These are phyloP conservation scores for Cyclostephanos tholiformis DNA, from an alignment of 108 stramenopile genomes.

Conservation along the genomic window DNA sequence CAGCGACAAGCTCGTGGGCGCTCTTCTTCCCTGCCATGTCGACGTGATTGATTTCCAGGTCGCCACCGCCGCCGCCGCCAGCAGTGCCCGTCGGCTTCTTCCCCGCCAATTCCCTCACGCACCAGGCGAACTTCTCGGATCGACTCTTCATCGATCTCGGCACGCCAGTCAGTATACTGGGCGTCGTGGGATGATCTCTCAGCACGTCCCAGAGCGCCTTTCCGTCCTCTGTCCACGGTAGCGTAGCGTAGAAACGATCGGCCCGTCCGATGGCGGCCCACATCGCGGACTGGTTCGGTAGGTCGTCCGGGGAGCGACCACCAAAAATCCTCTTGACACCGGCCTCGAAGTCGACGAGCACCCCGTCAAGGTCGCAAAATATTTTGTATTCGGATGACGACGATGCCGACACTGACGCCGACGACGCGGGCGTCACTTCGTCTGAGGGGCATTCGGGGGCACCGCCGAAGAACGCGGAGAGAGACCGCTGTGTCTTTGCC, in stretches of 20 bases:
- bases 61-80: not conserved
- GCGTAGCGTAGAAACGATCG: slow-evolving; percentile 53
- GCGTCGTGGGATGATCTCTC: slow-evolving; percentile 30
- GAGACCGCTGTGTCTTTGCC: slow-evolving; percentile 23
- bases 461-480: slow-evolving; percentile 29
- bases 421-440: not conserved
- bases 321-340: slow-evolving; percentile 59
- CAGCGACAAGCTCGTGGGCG: slow-evolving; percentile 38
- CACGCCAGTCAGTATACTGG: slow-evolving; percentile 76
- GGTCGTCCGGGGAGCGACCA: slow-evolving; percentile 37
- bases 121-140: slow-evolving; percentile 71
- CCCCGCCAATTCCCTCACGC: slow-evolving; percentile 63
- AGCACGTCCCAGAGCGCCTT: slow-evolving; percentile 61
- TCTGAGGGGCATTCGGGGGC: not conserved
- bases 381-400: slow-evolving; percentile 51
- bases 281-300: slow-evolving; percentile 42
- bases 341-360: slow-evolving; percentile 75
- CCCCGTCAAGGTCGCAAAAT: slow-evolving; percentile 85
- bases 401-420: not conserved
- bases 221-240: slow-evolving; percentile 80
- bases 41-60: slow-evolving; percentile 50
- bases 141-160: slow-evolving; percentile 47
- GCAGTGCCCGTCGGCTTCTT: not conserved
- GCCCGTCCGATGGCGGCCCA: slow-evolving; percentile 58
- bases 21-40: slow-evolving; percentile 66